These are phyloP conservation scores for Triticum monococcum DNA, from an alignment of 176 grass and related monocot genomes.

Conservation along the genomic window DNA sequence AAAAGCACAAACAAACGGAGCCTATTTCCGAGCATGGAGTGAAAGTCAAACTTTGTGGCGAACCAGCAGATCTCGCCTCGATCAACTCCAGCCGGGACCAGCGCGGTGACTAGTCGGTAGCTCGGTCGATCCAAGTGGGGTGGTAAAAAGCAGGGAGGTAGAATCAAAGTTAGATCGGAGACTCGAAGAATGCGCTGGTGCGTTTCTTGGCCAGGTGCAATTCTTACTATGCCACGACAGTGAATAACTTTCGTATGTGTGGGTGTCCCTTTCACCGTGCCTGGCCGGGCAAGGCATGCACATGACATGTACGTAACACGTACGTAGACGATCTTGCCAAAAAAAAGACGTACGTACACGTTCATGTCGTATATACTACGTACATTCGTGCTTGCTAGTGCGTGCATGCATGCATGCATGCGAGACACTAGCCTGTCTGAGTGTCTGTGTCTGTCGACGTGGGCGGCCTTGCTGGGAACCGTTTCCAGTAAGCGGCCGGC, in stretches of 20 bases:
- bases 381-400: neutral
- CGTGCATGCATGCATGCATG: neutral
- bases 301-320: neutral
- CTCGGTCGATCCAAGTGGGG: neutral
- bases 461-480: neutral
- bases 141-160: constrained; percentile 23
- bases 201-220: constrained; percentile 32
- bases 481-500: neutral
- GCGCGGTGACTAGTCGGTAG: no score
- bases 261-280: neutral
- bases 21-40: neutral
- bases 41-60: constrained; percentile 36
- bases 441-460: neutral
- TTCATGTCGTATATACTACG: neutral
- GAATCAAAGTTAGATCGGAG: constrained; percentile 4
- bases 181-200: constrained; percentile 22
- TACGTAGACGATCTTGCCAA: neutral
- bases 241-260: neutral
- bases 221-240: neutral
- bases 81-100: constrained; percentile 38
- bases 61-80: constrained; percentile 4
- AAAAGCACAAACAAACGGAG: no score
- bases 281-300: no score
- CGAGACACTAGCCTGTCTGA: neutral
- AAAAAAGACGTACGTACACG: no score